phyloP scores from a whole-genome alignment of 1,139 yeast genomes.

The Entelexis sorbosivorans region DNA sequence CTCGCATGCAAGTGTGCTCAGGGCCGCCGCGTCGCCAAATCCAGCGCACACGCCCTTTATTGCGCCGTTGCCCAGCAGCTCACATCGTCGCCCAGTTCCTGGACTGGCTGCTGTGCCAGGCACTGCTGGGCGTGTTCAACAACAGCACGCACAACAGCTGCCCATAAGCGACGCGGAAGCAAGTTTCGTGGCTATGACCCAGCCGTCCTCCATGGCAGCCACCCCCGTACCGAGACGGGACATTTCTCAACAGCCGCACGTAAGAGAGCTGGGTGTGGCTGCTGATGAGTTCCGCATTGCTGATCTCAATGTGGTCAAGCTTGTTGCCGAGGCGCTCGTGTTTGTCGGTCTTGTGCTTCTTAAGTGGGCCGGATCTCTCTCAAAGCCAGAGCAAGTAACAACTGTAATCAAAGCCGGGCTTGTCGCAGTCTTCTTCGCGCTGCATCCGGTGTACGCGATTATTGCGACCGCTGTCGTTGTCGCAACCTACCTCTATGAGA shows the following conservation, averaged over 20 bases:
- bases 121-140: background rate
- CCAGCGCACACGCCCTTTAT: background rate
- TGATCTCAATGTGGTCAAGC: constrained; percentile 62
- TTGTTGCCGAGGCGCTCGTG: constrained; percentile 19
- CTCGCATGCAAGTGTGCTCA: background rate
- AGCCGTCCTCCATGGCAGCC: background rate
- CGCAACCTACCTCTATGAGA: constrained; percentile 7
- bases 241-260: background rate
- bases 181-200: background rate
- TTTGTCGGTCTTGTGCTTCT: constrained; percentile 19
- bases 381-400: constrained; percentile 3
- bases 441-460: constrained; percentile 18
- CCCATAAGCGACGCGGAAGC: background rate
- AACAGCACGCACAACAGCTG: background rate
- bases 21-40: background rate
- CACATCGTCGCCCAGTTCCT: background rate
- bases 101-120: background rate
- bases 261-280: constrained; percentile 2
- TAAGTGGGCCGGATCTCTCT: constrained; percentile 14
- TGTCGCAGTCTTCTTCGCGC: constrained; percentile 7
- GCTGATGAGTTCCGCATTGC: constrained; percentile 30
- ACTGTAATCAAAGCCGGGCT: constrained; percentile 14
- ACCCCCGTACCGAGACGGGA: background rate
- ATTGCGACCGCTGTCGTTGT: constrained; percentile 4
- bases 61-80: background rate